A percentile compares a stretch with the other conserved stretches of the same genome.
These are phyloP conservation scores for Salvia miltiorrhiza DNA, from an alignment of 257 asterid species.

Conservation along the genomic window DNA sequence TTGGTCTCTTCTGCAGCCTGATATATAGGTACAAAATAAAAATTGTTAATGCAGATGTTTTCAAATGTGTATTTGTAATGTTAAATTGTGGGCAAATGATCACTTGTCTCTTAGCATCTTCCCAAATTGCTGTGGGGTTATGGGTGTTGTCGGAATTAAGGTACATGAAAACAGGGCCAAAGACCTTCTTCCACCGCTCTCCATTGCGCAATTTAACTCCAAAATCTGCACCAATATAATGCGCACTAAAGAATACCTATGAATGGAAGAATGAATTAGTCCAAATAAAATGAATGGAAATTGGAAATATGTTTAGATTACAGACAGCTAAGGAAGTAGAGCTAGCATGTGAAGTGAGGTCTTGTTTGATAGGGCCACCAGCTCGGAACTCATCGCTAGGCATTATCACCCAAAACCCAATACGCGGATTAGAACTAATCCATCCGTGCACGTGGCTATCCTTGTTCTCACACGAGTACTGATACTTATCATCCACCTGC, in stretches of 20 bases:
- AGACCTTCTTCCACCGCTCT: conserved; percentile 62
- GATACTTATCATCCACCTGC: conserved; percentile 74
- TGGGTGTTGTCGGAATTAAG: conserved; percentile 40
- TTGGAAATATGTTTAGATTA: too few species aligned
- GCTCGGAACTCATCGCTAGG: conserved; percentile 66
- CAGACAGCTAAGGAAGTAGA: conserved; percentile 57
- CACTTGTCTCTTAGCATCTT: conserved; percentile 65
- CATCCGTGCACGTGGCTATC: conserved; percentile 66
- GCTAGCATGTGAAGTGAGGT: conserved; percentile 63
- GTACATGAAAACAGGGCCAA: conserved; percentile 62
- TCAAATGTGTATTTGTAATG: not conserved
- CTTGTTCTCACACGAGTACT: conserved; percentile 50
- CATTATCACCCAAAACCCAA: conserved; percentile 69
- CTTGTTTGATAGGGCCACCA: conserved; percentile 62
- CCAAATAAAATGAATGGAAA: too few species aligned
- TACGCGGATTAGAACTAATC: conserved; percentile 36
- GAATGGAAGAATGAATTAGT: not conserved
- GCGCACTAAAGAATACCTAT: conserved; percentile 49
- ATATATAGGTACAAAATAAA: not conserved
- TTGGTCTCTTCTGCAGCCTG: conserved; percentile 43
- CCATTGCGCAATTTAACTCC: conserved; percentile 40
- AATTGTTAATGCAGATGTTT: not conserved
- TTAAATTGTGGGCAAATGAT: not conserved
- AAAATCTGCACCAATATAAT: conserved; percentile 45
- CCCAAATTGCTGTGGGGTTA: conserved; percentile 42